These are phyloP conservation scores for Leccinum variicolor DNA, from an alignment of 768 basidiomycete genomes.

Conservation along the genomic window DNA sequence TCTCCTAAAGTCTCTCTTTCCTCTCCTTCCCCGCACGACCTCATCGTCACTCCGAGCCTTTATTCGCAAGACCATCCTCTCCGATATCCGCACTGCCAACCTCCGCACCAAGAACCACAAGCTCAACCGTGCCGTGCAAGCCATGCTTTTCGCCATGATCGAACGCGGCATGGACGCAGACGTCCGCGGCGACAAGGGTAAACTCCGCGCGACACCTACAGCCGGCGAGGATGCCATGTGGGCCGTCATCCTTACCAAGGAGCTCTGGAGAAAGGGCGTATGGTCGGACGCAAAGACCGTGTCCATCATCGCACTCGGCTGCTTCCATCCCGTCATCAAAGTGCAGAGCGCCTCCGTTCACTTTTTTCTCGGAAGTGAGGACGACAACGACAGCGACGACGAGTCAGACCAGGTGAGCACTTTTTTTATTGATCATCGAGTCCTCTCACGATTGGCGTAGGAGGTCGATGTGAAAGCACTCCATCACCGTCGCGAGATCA, in stretches of 20 bases:
- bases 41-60: slow-evolving; percentile 79
- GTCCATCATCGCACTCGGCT: slow-evolving; percentile 85
- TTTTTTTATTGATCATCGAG: neutral
- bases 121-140: slow-evolving; percentile 92
- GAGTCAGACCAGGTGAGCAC: slow-evolving; percentile 50
- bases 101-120: slow-evolving; percentile 88
- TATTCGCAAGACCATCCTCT: slow-evolving; percentile 91
- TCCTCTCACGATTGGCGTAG: slow-evolving; percentile 30
- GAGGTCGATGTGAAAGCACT: slow-evolving; percentile 67
- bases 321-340: slow-evolving; percentile 90
- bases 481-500: slow-evolving; percentile 86
- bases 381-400: slow-evolving; percentile 71
- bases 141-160: slow-evolving; percentile 94
- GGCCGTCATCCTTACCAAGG: slow-evolving; percentile 91
- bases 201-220: slow-evolving; percentile 43
- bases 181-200: slow-evolving; percentile 82
- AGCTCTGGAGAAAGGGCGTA: slow-evolving; percentile 89
- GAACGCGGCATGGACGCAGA: slow-evolving; percentile 87
- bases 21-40: slow-evolving; percentile 90
- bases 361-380: slow-evolving; percentile 93
- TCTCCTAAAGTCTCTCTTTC: slow-evolving; percentile 87
- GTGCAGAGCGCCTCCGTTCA: slow-evolving; percentile 93
- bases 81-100: slow-evolving; percentile 92
- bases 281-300: slow-evolving; percentile 95
- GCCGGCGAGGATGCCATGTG: slow-evolving; percentile 90